Base-by-base conservation (phyloP, 169 alveolate species). In the Perkinsus marinus region DNA sequence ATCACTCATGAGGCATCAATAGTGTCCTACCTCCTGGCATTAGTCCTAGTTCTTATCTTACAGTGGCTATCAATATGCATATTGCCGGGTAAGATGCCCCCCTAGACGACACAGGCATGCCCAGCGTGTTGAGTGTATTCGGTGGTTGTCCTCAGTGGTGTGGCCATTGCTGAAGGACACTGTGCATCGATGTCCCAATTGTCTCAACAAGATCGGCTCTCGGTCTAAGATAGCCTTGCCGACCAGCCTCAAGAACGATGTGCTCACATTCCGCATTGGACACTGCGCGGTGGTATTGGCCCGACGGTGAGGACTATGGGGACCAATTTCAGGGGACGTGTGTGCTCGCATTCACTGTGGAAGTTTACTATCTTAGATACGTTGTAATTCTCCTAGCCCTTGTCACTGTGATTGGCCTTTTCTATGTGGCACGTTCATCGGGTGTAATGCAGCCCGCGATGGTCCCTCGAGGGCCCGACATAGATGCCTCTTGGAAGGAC, bases 161-260 rank as follows among this genome's bases (percentile, higher is more conserved):
- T 93, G 94, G 94, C 68, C 94, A 43, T 47, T 93, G n/a, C 89
- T 93, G n/a, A 92, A 93, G 91, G 94, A 93, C 39, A 91, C 94
- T 22, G 94, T 93, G 43, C 94, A 93, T 90, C 91, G 93, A 10
- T 93, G 94, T 34, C 94, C 94, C 43, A 90, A 92, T 39, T 93
- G 94, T 39, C 41, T 93, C 91, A 93, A 93, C 37, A 93, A 93
- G 90, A 90, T 93, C 39, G 91, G 91, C 9, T 91, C 93, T 37
- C 91, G 92, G 46, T 89, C 93, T 34, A 92, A 93, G 90, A 39
- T 93, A 46, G 79, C 91, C 41, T 90, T 92, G 19, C 94, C 94
- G 34, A 91, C 94, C 19, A 57, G 22, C 34, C 89, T 93, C 68
- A 93, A 93, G 68, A 91, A 92, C 38, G 94, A 93, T 46, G 90